Evolutionary conservation across 2,329 filamentous ascomycete species (phyloP).

Genomic region (Cladophialophora bantiana): DNA sequence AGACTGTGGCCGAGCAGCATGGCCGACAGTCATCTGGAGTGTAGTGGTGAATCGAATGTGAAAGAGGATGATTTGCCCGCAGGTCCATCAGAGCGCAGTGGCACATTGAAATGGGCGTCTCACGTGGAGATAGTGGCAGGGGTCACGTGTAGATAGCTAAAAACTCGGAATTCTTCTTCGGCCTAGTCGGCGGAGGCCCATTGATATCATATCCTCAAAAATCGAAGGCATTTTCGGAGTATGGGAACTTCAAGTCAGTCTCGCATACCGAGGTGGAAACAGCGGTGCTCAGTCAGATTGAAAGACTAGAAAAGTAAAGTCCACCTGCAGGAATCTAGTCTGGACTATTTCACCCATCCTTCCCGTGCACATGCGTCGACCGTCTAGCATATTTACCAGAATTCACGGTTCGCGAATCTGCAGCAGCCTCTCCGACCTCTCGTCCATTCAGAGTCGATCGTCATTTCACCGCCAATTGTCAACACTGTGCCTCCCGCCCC

Average conservation of each 20-base stretch:
- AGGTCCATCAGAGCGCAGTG: slow-evolving; percentile 15
- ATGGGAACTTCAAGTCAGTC: slow-evolving; percentile 3
- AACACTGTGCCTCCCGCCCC: slow-evolving; percentile 16
- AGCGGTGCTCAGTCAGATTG: slow-evolving; percentile 9
- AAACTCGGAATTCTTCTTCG: slow-evolving; percentile 10
- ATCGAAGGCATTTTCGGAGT: background rate
- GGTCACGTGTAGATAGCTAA: slow-evolving; percentile 20
- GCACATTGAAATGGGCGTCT: background rate
- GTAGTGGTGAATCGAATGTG: slow-evolving; percentile 1
- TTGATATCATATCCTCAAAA: slow-evolving; percentile 15
- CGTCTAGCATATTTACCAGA: slow-evolving; percentile 14
- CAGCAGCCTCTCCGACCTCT: slow-evolving; percentile 26
- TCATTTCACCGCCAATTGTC: slow-evolving; percentile 38
- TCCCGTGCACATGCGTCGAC: slow-evolving; percentile 26
- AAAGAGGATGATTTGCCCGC: slow-evolving; percentile 14
- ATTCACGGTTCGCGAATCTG: slow-evolving; percentile 24
- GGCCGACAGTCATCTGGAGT: slow-evolving; percentile 36
- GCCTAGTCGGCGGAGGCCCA: slow-evolving; percentile 5
- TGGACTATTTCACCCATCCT: slow-evolving; percentile 12
- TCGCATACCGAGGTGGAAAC: slow-evolving; percentile 24
- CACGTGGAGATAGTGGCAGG: slow-evolving; percentile 14
- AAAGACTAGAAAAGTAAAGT: slow-evolving; percentile 16
- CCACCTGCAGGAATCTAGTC: slow-evolving; percentile 1
- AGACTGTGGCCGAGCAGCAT: slow-evolving; percentile 37
- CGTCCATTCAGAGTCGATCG: slow-evolving; percentile 27